Evolutionary conservation across 306 rosid species (phyloP).

Genomic region (Canavalia gladiata): DNA sequence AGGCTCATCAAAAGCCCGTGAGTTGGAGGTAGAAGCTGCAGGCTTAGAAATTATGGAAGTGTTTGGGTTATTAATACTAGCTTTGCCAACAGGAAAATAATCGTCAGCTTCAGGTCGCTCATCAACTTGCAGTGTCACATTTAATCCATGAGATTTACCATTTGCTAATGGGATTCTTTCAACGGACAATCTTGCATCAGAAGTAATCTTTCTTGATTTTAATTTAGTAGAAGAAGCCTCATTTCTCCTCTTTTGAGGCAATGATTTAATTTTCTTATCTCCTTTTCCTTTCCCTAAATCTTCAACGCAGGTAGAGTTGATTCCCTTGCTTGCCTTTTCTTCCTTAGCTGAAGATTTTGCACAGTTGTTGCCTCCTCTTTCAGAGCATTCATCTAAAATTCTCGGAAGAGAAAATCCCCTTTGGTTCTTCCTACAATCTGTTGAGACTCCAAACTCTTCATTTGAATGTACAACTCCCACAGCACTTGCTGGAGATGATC

Average conservation of each 20-base stretch:
- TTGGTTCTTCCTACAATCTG: slow-evolving; percentile 56
- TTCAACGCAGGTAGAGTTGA: slow-evolving; percentile 52
- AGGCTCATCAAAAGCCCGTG: slow-evolving; percentile 50
- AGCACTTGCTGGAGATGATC: slow-evolving; percentile 55
- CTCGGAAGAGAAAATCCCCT: slow-evolving; percentile 58
- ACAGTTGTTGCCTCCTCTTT: slow-evolving; percentile 48
- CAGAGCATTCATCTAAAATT: slow-evolving; percentile 53
- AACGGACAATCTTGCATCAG: slow-evolving; percentile 49
- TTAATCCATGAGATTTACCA: slow-evolving; percentile 47
- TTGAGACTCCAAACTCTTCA: slow-evolving; percentile 48
- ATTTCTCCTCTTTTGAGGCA: slow-evolving; percentile 59
- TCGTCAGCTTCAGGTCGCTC: slow-evolving; percentile 49
- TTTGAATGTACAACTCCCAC: slow-evolving; percentile 53
- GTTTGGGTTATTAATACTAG: slow-evolving; percentile 44
- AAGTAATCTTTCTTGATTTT: slow-evolving; percentile 53
- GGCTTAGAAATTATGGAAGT: slow-evolving; percentile 37
- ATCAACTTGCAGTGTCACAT: slow-evolving; percentile 46
- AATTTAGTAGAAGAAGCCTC: slow-evolving; percentile 57
- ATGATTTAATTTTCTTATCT: slow-evolving; percentile 51
- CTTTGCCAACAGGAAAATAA: slow-evolving; percentile 46
- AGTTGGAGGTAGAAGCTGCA: slow-evolving; percentile 40
- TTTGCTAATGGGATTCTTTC: slow-evolving; percentile 48
- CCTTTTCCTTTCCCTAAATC: slow-evolving; percentile 49
- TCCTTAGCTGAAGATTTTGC: slow-evolving; percentile 47
- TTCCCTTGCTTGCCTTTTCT: slow-evolving; percentile 48